Evolutionary conservation across 257 asterid genomes (phyloP).

Genomic region (Phtheirospermum japonicum): DNA sequence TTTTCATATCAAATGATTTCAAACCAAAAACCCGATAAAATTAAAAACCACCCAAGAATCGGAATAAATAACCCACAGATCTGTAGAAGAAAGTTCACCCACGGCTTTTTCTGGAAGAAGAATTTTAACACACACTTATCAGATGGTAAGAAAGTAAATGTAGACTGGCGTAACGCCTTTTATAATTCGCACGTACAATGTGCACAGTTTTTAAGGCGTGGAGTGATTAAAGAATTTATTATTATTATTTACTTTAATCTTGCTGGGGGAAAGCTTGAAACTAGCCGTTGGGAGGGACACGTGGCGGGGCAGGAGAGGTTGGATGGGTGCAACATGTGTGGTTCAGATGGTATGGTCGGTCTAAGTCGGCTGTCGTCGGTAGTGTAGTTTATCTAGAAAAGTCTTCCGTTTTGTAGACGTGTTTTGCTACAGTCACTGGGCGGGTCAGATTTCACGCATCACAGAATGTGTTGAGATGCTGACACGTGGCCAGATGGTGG

Average conservation of each 20-base stretch:
- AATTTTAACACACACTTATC: constrained; percentile 21
- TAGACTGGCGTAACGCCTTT: constrained; percentile 34
- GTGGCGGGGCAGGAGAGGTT: constrained; percentile 29
- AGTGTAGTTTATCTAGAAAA: constrained; percentile 25
- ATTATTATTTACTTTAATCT: background rate
- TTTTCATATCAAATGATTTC: background rate
- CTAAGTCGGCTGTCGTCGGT: constrained; percentile 45
- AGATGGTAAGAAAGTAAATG: constrained; percentile 30
- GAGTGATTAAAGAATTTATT: too few relatives aligned
- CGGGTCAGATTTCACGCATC: background rate
- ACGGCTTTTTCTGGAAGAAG: background rate
- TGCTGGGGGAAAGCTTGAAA: constrained; percentile 26
- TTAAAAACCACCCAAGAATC: too few relatives aligned
- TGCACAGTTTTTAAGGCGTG: too few relatives aligned
- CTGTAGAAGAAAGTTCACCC: background rate
- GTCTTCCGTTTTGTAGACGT: constrained; percentile 15
- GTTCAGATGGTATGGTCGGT: constrained; percentile 31
- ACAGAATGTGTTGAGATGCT: background rate
- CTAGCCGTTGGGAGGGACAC: constrained; percentile 56
- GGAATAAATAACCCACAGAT: too few relatives aligned
- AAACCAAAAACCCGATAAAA: too few relatives aligned
- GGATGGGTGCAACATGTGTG: constrained; percentile 33
- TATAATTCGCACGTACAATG: too few relatives aligned
- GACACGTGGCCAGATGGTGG: constrained; percentile 17
- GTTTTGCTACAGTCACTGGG: background rate